These are phyloP conservation scores for Hemerocallis citrina DNA, from an alignment of 106 monocot species.

Conservation along the genomic window DNA sequence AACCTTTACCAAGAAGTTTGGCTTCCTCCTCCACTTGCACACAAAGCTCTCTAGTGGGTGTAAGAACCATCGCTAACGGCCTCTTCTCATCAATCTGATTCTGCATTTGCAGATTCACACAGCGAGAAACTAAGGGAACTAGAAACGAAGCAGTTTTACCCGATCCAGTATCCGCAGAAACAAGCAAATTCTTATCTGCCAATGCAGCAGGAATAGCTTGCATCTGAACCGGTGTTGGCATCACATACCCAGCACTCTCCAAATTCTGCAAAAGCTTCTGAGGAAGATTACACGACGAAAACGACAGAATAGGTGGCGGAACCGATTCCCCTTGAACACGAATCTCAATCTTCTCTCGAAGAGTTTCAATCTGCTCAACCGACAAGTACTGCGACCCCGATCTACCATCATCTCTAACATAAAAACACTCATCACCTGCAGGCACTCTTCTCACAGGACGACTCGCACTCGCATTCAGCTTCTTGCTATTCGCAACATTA, in stretches of 20 bases:
- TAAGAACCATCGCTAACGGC: slow-evolving; percentile 69
- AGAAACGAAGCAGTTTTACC: slow-evolving; percentile 86
- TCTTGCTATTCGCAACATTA: slow-evolving; percentile 15
- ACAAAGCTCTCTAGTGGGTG: slow-evolving; percentile 84
- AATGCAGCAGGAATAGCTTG: slow-evolving; percentile 73
- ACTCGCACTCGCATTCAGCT: slow-evolving; percentile 5
- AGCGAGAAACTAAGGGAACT: slow-evolving; percentile 53
- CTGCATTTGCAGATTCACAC: slow-evolving; percentile 15
- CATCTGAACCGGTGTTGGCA: slow-evolving; percentile 83
- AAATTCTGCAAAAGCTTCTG: slow-evolving; percentile 63
- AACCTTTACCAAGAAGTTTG: slow-evolving; percentile 63
- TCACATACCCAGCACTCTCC: slow-evolving; percentile 52
- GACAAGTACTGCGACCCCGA: slow-evolving; percentile 8
- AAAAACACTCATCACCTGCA: slow-evolving; percentile 61
- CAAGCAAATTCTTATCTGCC: slow-evolving; percentile 42
- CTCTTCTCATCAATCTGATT: slow-evolving; percentile 11
- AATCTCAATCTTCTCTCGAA: slow-evolving; percentile 56
- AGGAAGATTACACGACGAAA: slow-evolving; percentile 58
- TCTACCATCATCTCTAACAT: slow-evolving; percentile 38
- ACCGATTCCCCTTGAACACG: slow-evolving; percentile 37
- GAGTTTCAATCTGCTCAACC: slow-evolving; percentile 21
- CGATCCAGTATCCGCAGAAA: slow-evolving; percentile 78
- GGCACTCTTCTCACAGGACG: slow-evolving; percentile 28
- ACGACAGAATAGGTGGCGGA: slow-evolving; percentile 49
- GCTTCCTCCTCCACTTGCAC: slow-evolving; percentile 81